Base-by-base conservation (phyloP, 169 alveolate species). In the Plasmodium knowlesi region DNA sequence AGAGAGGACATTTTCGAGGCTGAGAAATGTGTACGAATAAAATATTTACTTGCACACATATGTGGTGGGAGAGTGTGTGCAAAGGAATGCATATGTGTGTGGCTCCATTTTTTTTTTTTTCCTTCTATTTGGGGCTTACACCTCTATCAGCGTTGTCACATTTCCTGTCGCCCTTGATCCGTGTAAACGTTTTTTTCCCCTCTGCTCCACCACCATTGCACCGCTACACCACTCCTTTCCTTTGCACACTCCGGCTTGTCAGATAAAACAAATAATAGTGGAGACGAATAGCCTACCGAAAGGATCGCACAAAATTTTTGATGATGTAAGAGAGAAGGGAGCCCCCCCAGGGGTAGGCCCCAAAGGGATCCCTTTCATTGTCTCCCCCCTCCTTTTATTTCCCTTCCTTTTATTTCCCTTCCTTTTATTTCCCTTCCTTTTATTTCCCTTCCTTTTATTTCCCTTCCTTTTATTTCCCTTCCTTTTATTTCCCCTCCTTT, bases 241-340 rank as follows among this genome's bases (percentile, higher is more conserved):
- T 73, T 43, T 2, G 3, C 54, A 16, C 19, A 0, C 0, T 84
- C 54, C 25, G 16, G 8, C 41, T 85, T 41, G 46, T 43, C 81
- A 88, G 94, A 88, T 88, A 57, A 88, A 88, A 37, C 94, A 88
- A 88, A 88, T 88, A 25, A 54, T 37, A 34, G 46, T 88, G 28
- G 94, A 88, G 82, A 76, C 61, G 50, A 88, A 79, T 57, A 88
- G 94, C 54, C 81, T 88, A 79, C 94, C 94, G 22, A 88, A 79
- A 78, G 94, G 94, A 39, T 88, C 88, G 19, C 86, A 88, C 50
- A 78, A 88, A 79, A 88, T 88, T 37, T 61, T 88, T 53, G 88
- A 88, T 19, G 83, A 88, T 5, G 94, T 88, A 83, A 83, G 83
- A 43, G 46, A 83, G 50, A 10, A 14, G 76, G 16, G 43, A 70